These are phyloP conservation scores for Agaricus blazei DNA, from an alignment of 768 basidiomycete species.

Conservation along the genomic window DNA sequence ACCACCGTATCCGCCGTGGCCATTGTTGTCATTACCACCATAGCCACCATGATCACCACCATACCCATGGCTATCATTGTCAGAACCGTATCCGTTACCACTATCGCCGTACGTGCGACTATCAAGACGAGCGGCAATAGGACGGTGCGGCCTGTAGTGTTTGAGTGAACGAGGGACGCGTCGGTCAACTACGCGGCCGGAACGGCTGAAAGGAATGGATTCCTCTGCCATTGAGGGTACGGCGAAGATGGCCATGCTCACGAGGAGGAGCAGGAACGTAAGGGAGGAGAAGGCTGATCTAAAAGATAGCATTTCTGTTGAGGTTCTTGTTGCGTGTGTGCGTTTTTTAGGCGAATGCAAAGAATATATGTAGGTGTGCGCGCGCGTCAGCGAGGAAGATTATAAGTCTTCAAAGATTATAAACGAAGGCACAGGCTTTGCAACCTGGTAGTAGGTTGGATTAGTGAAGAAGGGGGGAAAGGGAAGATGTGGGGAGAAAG, in stretches of 20 bases:
- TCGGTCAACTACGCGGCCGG: neutral
- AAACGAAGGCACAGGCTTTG: neutral
- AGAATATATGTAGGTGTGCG: too few species aligned
- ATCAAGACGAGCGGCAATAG: too few species aligned
- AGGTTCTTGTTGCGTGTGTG: neutral
- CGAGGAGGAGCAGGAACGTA: conserved; percentile 14
- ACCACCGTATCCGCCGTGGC: neutral
- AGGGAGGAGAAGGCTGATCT: conserved; percentile 10
- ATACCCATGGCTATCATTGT: neutral
- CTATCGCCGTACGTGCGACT: too few species aligned
- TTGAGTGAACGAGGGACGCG: conserved; percentile 3
- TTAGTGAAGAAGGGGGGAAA: conserved; percentile 5
- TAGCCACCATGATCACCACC: neutral
- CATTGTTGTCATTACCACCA: neutral
- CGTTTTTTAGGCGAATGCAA: too few species aligned
- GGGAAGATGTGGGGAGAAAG: neutral
- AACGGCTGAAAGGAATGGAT: conserved; percentile 7
- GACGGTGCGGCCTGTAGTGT: neutral
- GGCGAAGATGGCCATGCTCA: conserved; percentile 8
- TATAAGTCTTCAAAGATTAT: too few species aligned
- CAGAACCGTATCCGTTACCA: too few species aligned
- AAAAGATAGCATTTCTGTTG: neutral
- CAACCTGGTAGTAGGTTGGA: neutral
- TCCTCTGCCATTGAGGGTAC: conserved; percentile 1
- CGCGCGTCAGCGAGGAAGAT: too few species aligned